A percentile compares a stretch with the other conserved stretches of the same genome.
phyloP scores from a whole-genome alignment of 2,329 filamentous ascomycete genomes.

The Coniochaeta ligniaria region DNA sequence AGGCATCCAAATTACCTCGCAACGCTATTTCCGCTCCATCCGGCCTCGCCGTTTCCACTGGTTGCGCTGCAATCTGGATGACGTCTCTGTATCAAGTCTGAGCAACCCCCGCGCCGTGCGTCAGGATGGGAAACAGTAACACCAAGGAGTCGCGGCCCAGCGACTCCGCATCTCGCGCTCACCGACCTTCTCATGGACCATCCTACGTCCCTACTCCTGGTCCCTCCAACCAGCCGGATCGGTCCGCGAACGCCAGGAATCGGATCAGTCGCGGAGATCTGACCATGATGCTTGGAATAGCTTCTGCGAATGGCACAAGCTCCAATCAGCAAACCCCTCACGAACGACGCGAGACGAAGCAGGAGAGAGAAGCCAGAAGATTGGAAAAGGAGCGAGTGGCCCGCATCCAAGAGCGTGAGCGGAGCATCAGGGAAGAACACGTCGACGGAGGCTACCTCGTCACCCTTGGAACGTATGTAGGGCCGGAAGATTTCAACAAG shows the following conservation, averaged over 20 bases:
- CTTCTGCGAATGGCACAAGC: slow-evolving; percentile 26
- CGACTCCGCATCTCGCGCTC: slow-evolving; percentile 16
- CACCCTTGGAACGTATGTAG: slow-evolving; percentile 88
- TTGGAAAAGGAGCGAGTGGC: slow-evolving; percentile 72
- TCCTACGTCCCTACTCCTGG: slow-evolving; percentile 10
- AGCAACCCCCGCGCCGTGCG: not conserved
- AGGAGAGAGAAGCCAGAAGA: slow-evolving; percentile 81
- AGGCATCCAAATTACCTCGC: not conserved
- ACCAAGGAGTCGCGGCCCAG: slow-evolving; percentile 25
- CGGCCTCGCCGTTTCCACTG: not conserved
- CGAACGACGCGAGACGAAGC: slow-evolving; percentile 76
- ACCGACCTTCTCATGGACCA: slow-evolving; percentile 10
- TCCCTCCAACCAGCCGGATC: slow-evolving; percentile 13
- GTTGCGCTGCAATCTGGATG: not conserved
- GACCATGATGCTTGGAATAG: slow-evolving; percentile 34
- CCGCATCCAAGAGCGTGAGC: slow-evolving; percentile 76
- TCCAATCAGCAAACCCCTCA: slow-evolving; percentile 35
- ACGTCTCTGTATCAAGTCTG: not conserved
- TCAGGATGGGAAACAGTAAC: slow-evolving; percentile 26
- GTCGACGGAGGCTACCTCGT: slow-evolving; percentile 94
- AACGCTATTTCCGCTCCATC: not conserved
- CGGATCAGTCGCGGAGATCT: slow-evolving; percentile 37
- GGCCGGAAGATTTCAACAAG: slow-evolving; percentile 90
- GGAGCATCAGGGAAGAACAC: slow-evolving; percentile 84
- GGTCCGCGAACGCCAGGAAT: slow-evolving; percentile 16